phyloP scores from a whole-genome alignment of 345 rosid genomes.

The Eucalyptus sideroxylon region DNA sequence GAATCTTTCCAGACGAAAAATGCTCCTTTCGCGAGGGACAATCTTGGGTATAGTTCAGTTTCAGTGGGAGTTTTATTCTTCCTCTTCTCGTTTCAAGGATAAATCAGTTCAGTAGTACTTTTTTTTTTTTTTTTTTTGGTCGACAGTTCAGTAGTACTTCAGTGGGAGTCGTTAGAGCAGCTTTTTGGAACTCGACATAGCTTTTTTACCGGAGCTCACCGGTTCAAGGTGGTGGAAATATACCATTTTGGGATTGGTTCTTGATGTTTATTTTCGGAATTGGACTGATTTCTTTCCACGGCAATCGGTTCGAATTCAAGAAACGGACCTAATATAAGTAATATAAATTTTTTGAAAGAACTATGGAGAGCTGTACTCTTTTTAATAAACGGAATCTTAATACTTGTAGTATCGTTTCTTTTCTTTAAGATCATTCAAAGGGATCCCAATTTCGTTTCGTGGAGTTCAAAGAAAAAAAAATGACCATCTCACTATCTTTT shows the following conservation, averaged over 20 bases:
- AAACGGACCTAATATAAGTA: neutral
- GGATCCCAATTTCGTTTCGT: neutral
- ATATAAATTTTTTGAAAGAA: neutral
- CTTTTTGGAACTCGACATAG: neutral
- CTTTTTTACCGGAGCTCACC: neutral
- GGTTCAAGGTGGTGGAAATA: neutral
- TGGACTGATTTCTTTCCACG: neutral
- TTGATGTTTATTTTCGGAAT: neutral
- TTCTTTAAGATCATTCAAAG: neutral
- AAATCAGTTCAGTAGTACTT: neutral
- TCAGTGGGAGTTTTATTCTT: neutral
- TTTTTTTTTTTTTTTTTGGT: too few species aligned
- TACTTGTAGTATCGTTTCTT: neutral
- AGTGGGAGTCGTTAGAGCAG: neutral
- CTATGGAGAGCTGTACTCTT: neutral
- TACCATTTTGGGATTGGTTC: neutral
- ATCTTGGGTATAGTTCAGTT: neutral
- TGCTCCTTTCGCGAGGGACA: neutral
- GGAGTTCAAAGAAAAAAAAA: neutral
- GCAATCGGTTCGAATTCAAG: neutral
- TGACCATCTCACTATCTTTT: neutral
- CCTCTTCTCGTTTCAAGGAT: neutral
- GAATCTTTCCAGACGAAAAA: neutral
- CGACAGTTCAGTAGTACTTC: neutral
- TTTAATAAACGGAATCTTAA: neutral